A percentile compares a stretch with the other conserved stretches of the same genome.
These are phyloP conservation scores for Aspergillus sp. DNA, from an alignment of 2,329 filamentous ascomycete genomes.

Conservation along the genomic window DNA sequence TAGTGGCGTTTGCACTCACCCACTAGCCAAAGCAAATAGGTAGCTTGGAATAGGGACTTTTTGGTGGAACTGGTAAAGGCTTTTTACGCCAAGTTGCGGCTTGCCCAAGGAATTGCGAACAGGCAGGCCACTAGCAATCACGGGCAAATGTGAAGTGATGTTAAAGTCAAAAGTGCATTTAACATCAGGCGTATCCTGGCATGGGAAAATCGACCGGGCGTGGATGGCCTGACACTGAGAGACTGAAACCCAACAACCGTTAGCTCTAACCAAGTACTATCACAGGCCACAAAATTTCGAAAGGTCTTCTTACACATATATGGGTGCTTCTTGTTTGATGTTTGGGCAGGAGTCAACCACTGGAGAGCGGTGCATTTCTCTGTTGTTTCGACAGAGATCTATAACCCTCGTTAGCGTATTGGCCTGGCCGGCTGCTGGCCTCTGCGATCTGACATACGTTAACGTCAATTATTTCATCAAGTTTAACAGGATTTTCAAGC, in stretches of 20 bases:
- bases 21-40: slow-evolving; percentile 83
- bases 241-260: slow-evolving; percentile 44
- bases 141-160: slow-evolving; percentile 80
- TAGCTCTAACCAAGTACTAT: neutral
- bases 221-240: slow-evolving; percentile 98
- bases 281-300: neutral
- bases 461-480: slow-evolving; percentile 49
- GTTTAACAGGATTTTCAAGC: slow-evolving; percentile 48
- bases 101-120: slow-evolving; percentile 52
- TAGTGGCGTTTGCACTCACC: slow-evolving; percentile 28
- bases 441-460: slow-evolving; percentile 36
- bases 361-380: slow-evolving; percentile 87
- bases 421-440: neutral
- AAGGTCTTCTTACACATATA: slow-evolving; percentile 70
- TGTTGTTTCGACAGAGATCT: slow-evolving; percentile 77
- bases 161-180: slow-evolving; percentile 94
- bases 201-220: slow-evolving; percentile 88
- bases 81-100: slow-evolving; percentile 51
- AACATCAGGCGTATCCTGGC: slow-evolving; percentile 95
- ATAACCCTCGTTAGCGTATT: neutral
- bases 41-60: slow-evolving; percentile 92
- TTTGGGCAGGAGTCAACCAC: slow-evolving; percentile 92
- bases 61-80: slow-evolving; percentile 83
- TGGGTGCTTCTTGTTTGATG: slow-evolving; percentile 90
- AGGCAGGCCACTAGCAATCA: slow-evolving; percentile 84